Base-by-base conservation (phyloP, 2,329 filamentous ascomycete species). In the Pseudonectria foliicola region DNA sequence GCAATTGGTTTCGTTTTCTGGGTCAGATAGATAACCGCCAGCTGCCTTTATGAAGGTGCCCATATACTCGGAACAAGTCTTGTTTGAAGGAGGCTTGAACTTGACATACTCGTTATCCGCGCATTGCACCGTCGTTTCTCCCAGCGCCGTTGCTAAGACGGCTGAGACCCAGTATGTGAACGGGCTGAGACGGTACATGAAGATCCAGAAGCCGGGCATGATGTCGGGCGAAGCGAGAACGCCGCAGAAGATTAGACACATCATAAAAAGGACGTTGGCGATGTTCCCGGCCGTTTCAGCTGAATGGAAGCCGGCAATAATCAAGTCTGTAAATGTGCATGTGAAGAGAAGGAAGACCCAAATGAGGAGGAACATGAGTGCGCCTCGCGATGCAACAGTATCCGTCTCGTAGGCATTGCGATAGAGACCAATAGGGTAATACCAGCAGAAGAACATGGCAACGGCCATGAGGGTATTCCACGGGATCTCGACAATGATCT, bases 91-190 rank as follows among this genome's bases (percentile, higher is more conserved):
- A 0, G 86, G 80, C 8, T 74, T 57, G 52, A 95, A 81, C n/a
- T 62, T 55, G 14, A 85, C 66, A 40, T 75, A 70, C 56, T 95
- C 88, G 53, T 82, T 84, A 6, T 56, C 44, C 1, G 83, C 75
- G 57, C 88, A 95, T 0, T 56, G 46, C 23, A 90, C 77, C 0
- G 61, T 31, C 0, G 75, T 76, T 49, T 82, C 80, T 27, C 83
- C 82, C 5, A 94, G 64, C 3, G 76, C 85, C 1, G 74, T 75
- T 0, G 80, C 72, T 0, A 90, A 59, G 64, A 94, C 78, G 14
- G 80, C 84, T 8, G 73, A 72, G 16, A 90, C 76, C 12, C 92
- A 65, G 56, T 94, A 95, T 0, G 83, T 89, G 49, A 95, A 84
- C 0, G 88, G 87, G 0, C 81, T 87, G 31, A 88, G 63, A 30